These are phyloP conservation scores for Sugiyamaella smithiae DNA, from an alignment of 805 yeast species.

Conservation along the genomic window DNA sequence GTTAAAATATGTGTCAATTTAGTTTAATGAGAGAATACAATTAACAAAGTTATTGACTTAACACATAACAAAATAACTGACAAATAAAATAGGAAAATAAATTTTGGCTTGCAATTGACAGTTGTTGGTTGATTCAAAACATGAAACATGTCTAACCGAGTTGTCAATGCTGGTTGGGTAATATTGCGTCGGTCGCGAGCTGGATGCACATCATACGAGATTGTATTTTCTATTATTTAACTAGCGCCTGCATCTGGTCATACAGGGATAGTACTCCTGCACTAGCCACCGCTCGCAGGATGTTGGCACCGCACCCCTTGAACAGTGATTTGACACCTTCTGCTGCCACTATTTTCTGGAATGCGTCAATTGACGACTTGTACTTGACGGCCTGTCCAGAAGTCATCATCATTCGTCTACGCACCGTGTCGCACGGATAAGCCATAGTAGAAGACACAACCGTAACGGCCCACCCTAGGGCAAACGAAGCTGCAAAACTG, in stretches of 20 bases:
- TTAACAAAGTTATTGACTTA: too few species aligned
- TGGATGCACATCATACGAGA: too few species aligned
- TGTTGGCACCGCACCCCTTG: slow-evolving; percentile 99
- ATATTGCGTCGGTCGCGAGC: too few species aligned
- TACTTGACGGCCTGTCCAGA: slow-evolving; percentile 98
- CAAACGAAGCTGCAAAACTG: slow-evolving; percentile 91
- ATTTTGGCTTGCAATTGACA: too few species aligned
- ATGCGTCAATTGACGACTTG: slow-evolving; percentile 92
- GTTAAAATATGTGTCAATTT: too few species aligned
- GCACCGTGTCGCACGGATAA: slow-evolving; percentile 97
- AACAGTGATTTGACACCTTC: slow-evolving; percentile 91
- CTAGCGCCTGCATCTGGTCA: slow-evolving; percentile 74
- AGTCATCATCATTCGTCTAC: slow-evolving; percentile 99
- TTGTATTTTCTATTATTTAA: background rate
- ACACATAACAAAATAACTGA: too few species aligned
- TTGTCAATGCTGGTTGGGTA: too few species aligned
- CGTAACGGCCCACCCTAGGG: slow-evolving; percentile 96
- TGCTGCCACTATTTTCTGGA: slow-evolving; percentile 87
- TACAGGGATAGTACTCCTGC: slow-evolving; percentile 98
- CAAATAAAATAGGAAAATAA: too few species aligned
- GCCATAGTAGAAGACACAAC: slow-evolving; percentile 98
- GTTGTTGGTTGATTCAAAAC: too few species aligned
- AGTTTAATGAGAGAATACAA: too few species aligned
- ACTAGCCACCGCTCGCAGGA: slow-evolving; percentile 99
- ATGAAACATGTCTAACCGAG: too few species aligned